phyloP scores from a whole-genome alignment of 2,329 filamentous ascomycete species.

The Alternaria panax region DNA sequence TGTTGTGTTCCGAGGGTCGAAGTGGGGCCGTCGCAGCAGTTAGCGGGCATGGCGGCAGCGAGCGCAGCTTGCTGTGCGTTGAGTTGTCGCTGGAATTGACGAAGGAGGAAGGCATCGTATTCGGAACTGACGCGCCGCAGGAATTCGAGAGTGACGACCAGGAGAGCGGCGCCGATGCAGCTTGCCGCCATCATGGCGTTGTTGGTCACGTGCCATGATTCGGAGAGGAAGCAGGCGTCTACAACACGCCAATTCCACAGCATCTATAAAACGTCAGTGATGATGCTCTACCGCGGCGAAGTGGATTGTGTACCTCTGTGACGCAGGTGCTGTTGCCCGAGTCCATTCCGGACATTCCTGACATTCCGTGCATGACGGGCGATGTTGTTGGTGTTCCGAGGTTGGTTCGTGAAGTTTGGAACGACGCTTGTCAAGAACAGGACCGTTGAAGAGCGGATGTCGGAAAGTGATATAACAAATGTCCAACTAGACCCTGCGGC shows the following conservation, averaged over 20 bases:
- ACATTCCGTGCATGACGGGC: constrained; percentile 26
- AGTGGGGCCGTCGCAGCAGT: constrained; percentile 36
- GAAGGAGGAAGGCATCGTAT: constrained; percentile 72
- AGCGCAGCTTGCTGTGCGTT: constrained; percentile 32
- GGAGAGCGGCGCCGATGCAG: constrained; percentile 78
- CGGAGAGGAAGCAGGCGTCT: constrained; percentile 73
- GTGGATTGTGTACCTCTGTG: constrained; percentile 47
- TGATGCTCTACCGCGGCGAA: not conserved
- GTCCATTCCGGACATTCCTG: constrained; percentile 15
- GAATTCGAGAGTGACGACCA: constrained; percentile 75
- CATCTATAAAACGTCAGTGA: constrained; percentile 63
- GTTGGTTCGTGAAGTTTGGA: not conserved
- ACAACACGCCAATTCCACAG: constrained; percentile 81
- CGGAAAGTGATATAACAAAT: not conserved
- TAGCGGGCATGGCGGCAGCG: constrained; percentile 25
- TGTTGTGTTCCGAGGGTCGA: constrained; percentile 33
- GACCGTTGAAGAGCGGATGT: not conserved
- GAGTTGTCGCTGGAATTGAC: constrained; percentile 56
- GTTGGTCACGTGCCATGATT: constrained; percentile 73
- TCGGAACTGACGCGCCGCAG: constrained; percentile 75
- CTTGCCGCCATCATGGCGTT: constrained; percentile 77
- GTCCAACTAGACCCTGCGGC: not conserved
- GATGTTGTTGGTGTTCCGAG: not conserved
- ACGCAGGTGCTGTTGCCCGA: constrained; percentile 43
- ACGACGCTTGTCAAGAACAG: not conserved